These are phyloP conservation scores for Aspergillus quadricinctus DNA, from an alignment of 2,329 filamentous ascomycete genomes.

Conservation along the genomic window DNA sequence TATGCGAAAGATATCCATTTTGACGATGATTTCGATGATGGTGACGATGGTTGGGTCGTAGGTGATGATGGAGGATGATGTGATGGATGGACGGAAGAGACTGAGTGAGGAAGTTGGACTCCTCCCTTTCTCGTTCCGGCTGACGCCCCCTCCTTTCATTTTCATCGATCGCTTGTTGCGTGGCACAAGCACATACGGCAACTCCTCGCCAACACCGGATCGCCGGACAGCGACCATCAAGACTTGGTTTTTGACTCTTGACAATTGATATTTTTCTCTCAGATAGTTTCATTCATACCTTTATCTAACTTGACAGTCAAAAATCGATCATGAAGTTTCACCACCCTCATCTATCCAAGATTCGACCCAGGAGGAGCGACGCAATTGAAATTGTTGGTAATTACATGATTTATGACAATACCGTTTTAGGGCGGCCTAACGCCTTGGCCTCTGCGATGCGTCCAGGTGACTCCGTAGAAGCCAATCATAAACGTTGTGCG, in stretches of 20 bases:
- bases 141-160: slow-evolving; percentile 8
- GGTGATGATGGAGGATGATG: background rate
- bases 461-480: slow-evolving; percentile 10
- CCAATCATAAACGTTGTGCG: slow-evolving; percentile 5
- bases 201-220: background rate
- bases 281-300: background rate
- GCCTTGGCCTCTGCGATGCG: slow-evolving; percentile 7
- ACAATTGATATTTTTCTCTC: background rate
- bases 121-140: background rate
- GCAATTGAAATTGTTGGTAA: background rate
- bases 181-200: slow-evolving; percentile 2
- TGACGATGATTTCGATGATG: slow-evolving; percentile 3
- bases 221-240: background rate
- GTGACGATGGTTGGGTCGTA: slow-evolving; percentile 1
- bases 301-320: background rate
- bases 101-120: background rate
- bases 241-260: background rate
- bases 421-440: background rate
- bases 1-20: slow-evolving; percentile 10
- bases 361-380: background rate
- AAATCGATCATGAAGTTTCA: background rate
- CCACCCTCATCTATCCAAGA: background rate
- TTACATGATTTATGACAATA: background rate
- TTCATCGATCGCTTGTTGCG: background rate
- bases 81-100: slow-evolving; percentile 2